phyloP scores from a whole-genome alignment of 208 protist genomes.

The Leishmania arabica region DNA sequence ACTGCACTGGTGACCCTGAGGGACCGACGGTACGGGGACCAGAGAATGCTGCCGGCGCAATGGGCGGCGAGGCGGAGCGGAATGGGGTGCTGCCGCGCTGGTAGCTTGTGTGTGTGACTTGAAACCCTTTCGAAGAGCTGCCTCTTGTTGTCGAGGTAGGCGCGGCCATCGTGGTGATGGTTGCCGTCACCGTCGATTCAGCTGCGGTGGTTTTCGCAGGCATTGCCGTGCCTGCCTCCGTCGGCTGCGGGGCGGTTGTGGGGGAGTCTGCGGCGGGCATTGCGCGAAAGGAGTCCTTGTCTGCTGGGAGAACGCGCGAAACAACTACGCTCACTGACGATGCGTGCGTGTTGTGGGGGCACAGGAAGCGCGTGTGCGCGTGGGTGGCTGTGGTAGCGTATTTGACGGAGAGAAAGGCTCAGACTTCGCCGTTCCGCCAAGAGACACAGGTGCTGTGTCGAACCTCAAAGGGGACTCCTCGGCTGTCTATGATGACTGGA shows the following conservation, averaged over 20 bases:
- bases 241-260: neutral
- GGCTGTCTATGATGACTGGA: neutral
- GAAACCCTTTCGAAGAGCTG: slow-evolving; percentile 21
- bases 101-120: slow-evolving; percentile 41
- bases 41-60: slow-evolving; percentile 17
- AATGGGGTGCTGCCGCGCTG: slow-evolving; percentile 22
- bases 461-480: neutral
- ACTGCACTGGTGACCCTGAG: slow-evolving; percentile 4
- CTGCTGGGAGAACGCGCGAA: neutral
- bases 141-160: neutral
- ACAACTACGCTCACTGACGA: neutral
- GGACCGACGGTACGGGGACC: neutral
- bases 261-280: slow-evolving; percentile 9
- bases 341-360: neutral
- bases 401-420: neutral
- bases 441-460: neutral
- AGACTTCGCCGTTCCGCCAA: neutral
- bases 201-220: neutral
- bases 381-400: neutral
- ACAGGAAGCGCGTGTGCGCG: neutral
- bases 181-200: neutral
- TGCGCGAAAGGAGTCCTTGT: neutral
- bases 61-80: slow-evolving; percentile 5
- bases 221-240: neutral
- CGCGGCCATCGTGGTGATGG: neutral